phyloP scores from a whole-genome alignment of 129 eudicot species.

The Tagetes patula region DNA sequence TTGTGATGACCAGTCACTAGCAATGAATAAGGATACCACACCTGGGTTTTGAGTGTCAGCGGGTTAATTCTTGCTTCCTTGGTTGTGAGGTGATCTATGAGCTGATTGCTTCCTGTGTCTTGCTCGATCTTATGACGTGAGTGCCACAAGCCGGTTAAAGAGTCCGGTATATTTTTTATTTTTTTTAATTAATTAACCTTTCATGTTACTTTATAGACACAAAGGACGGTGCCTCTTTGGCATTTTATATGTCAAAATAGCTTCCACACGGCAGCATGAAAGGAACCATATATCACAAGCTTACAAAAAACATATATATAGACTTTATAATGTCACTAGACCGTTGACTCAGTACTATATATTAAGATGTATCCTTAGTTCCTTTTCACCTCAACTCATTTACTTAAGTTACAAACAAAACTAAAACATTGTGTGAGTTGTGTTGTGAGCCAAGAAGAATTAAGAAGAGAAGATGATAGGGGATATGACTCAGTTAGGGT shows the following conservation, averaged over 20 bases:
- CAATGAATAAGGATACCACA: no score
- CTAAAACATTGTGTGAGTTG: neutral
- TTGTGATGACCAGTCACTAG: no score
- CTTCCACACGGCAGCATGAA: neutral
- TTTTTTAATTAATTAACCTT: neutral
- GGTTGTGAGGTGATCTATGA: no score
- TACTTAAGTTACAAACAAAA: neutral
- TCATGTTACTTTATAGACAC: neutral
- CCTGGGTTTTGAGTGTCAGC: no score
- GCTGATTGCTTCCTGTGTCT: no score
- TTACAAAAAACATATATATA: neutral
- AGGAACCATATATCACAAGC: neutral
- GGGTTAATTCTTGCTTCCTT: no score
- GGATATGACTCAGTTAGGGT: constrained; percentile 44
- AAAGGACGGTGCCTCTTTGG: neutral
- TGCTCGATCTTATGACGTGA: no score
- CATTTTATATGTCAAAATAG: neutral
- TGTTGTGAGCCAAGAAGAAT: neutral
- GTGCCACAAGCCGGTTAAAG: no score
- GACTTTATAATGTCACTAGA: neutral
- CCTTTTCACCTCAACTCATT: neutral
- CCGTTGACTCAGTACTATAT: constrained; percentile 14
- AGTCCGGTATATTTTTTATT: neutral
- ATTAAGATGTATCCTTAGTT: neutral
- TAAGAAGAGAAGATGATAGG: constrained; percentile 23